A percentile compares a stretch with the other conserved stretches of the same genome.
Conservation (phyloP, 345 rosid species). For the Eutrema heterophyllum region DNA sequence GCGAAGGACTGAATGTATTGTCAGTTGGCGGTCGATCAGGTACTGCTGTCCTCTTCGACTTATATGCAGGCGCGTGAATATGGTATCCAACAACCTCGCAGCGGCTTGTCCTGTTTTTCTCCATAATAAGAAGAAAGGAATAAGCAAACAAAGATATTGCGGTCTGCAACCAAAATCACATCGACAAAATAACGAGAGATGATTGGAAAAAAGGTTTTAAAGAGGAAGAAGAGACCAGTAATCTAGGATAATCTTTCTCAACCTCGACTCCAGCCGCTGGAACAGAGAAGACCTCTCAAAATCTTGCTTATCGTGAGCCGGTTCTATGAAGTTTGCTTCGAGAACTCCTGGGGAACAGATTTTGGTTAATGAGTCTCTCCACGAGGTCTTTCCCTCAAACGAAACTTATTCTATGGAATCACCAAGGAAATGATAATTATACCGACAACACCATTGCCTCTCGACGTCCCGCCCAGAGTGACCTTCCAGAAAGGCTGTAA, state of each 20-base stretch:
- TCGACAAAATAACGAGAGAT: neutral
- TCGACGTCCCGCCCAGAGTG: constrained; percentile 39
- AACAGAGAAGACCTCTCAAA: constrained; percentile 87
- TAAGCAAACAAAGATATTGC: neutral
- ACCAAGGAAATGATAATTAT: constrained; percentile 20
- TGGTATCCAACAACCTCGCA: constrained; percentile 50
- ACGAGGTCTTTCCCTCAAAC: neutral
- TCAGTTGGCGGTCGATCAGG: constrained; percentile 26
- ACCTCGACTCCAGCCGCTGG: constrained; percentile 64
- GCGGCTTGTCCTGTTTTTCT: constrained; percentile 46
- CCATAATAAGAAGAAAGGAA: constrained; percentile 20
- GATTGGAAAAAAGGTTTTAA: neutral
- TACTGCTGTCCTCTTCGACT: constrained; percentile 16
- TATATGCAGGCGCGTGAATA: constrained; percentile 10
- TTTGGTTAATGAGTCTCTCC: constrained; percentile 22
- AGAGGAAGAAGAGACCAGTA: constrained; percentile 62
- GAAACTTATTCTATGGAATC: constrained; percentile 2
- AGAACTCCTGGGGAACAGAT: constrained; percentile 61
- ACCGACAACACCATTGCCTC: constrained; percentile 83
- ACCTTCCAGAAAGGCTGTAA: constrained; percentile 97
- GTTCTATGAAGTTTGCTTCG: constrained; percentile 95
- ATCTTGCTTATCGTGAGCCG: constrained; percentile 95
- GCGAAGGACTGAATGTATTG: neutral
- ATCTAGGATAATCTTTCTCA: constrained; percentile 55
- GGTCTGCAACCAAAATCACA: neutral